Evolutionary conservation across 192 early-diverging fungal species (phyloP), one percentile per base, ranked within the genome.

Genomic region (Podila horticola): DNA sequence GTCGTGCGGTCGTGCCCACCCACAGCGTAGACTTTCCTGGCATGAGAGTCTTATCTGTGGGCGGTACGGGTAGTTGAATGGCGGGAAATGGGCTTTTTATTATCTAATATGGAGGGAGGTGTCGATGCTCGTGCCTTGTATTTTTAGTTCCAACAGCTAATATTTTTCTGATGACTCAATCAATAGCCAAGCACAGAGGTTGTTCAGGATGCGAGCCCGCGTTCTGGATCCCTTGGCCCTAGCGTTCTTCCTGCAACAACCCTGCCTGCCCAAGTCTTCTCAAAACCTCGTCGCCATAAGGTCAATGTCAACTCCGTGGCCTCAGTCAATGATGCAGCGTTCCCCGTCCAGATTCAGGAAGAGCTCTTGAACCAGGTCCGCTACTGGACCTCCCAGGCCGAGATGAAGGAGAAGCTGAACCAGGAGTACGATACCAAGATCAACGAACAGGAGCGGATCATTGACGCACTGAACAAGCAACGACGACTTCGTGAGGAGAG

Each of bases 401-500:
- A 81, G 36, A 61, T 69, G 67, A 81, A 81, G 34, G 77, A 81
- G 26, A 81, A 73, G 58, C 26, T 81, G 33, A 81, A 81, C 49
- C 71, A 82, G 63, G 79, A 83, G 59, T 76, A 88, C 26, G 89
- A 90, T 62, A 71, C 64, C n/a, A 86, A 87, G 34, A 88, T 84
- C 41, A 83, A 74, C 4, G 89, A 89, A 38, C 73, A 85, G 34
- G 89, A 90, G 60, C 82, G 88, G 30, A 76, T 73, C 38, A 82
- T 84, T 62, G 89, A 90, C 55, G 65, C 73, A 2, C 69, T 88
- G 58, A 70, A 82, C 51, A 87, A 86, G 59, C 85, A 89, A 62
- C 58, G 88, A 19, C 75, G 86, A 24, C 79, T 84, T 45, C 81
- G 84, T 12, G 86, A 90, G 74, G 89, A 90, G 67, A 84, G 66